Base-by-base conservation (phyloP, 2,329 filamentous ascomycete species). In the Stemphylium lycopersici region DNA sequence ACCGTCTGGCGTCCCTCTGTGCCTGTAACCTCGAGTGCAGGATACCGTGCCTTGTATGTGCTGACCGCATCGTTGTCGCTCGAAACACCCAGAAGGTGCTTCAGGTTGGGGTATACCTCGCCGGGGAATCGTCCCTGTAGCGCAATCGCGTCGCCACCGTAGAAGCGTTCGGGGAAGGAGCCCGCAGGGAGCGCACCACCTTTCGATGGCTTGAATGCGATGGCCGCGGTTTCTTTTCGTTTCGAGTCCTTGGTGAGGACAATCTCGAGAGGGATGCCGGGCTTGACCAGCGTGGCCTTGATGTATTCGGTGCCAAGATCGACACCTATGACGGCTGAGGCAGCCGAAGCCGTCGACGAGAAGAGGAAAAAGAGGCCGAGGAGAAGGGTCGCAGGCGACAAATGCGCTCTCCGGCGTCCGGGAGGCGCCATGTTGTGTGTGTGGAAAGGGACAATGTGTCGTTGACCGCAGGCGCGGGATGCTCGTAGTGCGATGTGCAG, bases 221-320 rank as follows among this genome's bases (percentile, higher is more conserved):
- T 87, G 37, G 92, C 93, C 2, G 93, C 91, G 20, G 85, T 85
- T 76, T 99, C 95, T 81, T 99, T 99, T 71, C 95, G 89, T 76
- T 96, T 90, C 26, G 95, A 97, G 79, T 99, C 95, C 76, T 98
- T 99, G 26, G 93, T 97, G 52, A 97, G 84, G 75, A 99, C 93
- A 63, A 99, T 98, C 65, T 99, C 95, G 73, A 99, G 90, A 10
- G 95, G 95, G 47, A 96, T 93, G 57, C 95, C 95, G 2, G 95
- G 95, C 79, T 98, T 98, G 58, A 99, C 93, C 37, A 99, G 85
- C 12, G 90, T 88, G 24, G 93, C 93, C 81, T 98, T 99, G 80
- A 99, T 90, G 79, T 96, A 97, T 76, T 96, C 91, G 52, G 95
- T 97, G 65, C 95, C 95, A 49, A 99, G 83, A 77, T 99, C 95